phyloP scores from a whole-genome alignment of 176 grass and related monocot genomes.

The Typha latifolia region DNA sequence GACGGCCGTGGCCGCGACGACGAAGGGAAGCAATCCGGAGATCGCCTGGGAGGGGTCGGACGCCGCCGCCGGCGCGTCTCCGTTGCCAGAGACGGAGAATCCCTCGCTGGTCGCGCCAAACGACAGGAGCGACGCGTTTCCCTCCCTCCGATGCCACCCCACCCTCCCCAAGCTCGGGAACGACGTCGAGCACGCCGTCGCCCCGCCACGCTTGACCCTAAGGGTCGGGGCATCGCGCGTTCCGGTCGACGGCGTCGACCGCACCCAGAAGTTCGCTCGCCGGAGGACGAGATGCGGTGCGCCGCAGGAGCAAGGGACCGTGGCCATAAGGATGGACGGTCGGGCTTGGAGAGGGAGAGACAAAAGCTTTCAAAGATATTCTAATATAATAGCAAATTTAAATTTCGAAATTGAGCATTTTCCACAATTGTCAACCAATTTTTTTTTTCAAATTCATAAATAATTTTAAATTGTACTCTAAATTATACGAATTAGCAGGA shows the following conservation, averaged over 20 bases:
- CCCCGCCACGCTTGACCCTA: not conserved
- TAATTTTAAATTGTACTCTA: too few species aligned
- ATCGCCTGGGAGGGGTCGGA: slow-evolving; percentile 47
- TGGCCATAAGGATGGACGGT: slow-evolving; percentile 5
- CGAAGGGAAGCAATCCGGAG: slow-evolving; percentile 60
- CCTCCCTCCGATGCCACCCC: slow-evolving; percentile 47
- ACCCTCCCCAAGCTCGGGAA: slow-evolving; percentile 33
- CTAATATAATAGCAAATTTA: too few species aligned
- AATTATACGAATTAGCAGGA: too few species aligned
- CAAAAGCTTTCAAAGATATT: too few species aligned
- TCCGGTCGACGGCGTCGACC: not conserved
- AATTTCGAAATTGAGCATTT: too few species aligned
- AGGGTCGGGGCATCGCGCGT: not conserved
- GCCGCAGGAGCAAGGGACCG: slow-evolving; percentile 4
- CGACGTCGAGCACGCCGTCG: slow-evolving; percentile 44
- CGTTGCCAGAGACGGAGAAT: not conserved
- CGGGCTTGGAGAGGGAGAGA: too few species aligned
- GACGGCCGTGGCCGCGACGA: slow-evolving; percentile 64
- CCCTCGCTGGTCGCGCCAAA: slow-evolving; percentile 25
- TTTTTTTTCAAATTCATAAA: too few species aligned
- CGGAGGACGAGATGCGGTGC: not conserved
- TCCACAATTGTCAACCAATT: too few species aligned
- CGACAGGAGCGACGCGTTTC: slow-evolving; percentile 40
- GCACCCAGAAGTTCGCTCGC: not conserved
- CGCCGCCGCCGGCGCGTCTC: slow-evolving; percentile 8